Evolutionary conservation across 1,139 yeast species (phyloP).

Genomic region (Yamadazyma jaroonii): DNA sequence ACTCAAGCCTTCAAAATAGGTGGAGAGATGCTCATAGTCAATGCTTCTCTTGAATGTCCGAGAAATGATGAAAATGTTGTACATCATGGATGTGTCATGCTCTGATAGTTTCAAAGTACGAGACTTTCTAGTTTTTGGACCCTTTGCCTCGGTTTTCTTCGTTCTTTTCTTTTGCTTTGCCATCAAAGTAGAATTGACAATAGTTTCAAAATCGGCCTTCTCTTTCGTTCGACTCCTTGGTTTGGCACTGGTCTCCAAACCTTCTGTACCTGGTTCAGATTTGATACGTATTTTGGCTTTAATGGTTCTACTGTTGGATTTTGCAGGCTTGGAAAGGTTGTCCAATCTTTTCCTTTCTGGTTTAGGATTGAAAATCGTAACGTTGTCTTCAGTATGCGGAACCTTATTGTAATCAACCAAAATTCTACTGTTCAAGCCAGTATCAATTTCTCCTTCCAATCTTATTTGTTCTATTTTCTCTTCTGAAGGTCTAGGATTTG

Average conservation of each 20-base stretch:
- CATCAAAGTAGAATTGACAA: constrained; percentile 1
- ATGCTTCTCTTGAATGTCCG: constrained; percentile 52
- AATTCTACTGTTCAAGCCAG: constrained; percentile 14
- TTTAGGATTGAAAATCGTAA: constrained; percentile 4
- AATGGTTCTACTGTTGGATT: constrained; percentile 3
- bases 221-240: constrained; percentile 3
- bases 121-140: constrained; percentile 11
- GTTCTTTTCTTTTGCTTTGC: constrained; percentile 1
- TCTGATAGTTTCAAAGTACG: constrained; percentile 32
- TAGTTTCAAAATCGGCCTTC: constrained; percentile 5
- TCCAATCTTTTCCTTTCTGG: constrained; percentile 17
- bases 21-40: constrained; percentile 58
- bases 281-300: constrained; percentile 2
- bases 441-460: constrained; percentile 24
- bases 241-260: neutral
- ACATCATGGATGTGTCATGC: constrained; percentile 48
- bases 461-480: constrained; percentile 26
- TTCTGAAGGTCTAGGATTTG: constrained; percentile 29
- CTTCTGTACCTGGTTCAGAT: constrained; percentile 1
- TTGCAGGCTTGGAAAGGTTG: constrained; percentile 11
- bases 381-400: constrained; percentile 4
- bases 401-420: constrained; percentile 3
- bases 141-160: neutral
- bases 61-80: constrained; percentile 61
- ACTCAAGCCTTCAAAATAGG: constrained; percentile 36